Percentiles rank a stretch among this genome's conserved stretches.
phyloP scores from a whole-genome alignment of 75 land plant species.

The Gnetum montanum region DNA sequence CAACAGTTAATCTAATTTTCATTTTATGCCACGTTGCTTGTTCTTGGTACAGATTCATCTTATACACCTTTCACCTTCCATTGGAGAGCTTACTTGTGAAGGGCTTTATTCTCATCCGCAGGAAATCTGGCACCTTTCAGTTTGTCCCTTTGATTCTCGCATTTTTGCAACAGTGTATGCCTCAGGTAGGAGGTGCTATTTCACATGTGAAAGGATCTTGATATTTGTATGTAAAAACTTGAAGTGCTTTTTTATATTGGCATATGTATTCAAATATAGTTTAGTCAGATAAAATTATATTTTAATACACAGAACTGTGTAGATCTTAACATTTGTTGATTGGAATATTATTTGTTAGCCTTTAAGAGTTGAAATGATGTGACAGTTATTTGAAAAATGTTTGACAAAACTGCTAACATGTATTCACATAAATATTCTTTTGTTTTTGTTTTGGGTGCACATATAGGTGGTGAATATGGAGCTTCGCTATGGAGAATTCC shows the following conservation, averaged over 20 bases:
- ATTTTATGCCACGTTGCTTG: not conserved
- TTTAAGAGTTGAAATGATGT: too few species aligned
- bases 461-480: slow-evolving; percentile 71
- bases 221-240: too few species aligned
- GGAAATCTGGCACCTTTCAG: slow-evolving; percentile 93
- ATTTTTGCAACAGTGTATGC: slow-evolving; percentile 83
- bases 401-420: not conserved
- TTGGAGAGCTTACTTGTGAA: slow-evolving; percentile 76
- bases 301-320: too few species aligned
- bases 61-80: slow-evolving; percentile 50
- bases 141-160: slow-evolving; percentile 78
- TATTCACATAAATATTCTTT: not conserved
- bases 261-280: too few species aligned
- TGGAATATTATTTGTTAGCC: too few species aligned
- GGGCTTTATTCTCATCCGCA: slow-evolving; percentile 86
- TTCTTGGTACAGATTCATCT: slow-evolving; percentile 68
- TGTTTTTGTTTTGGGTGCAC: not conserved
- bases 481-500: slow-evolving; percentile 92
- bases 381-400: too few species aligned
- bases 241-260: too few species aligned
- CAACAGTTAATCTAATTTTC: too few species aligned
- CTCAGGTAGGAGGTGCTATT: slow-evolving; percentile 39
- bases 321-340: too few species aligned
- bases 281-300: too few species aligned
- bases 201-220: not conserved